phyloP scores from a whole-genome alignment of 2,329 filamentous ascomycete genomes.

The Dichotomopilus funicola region DNA sequence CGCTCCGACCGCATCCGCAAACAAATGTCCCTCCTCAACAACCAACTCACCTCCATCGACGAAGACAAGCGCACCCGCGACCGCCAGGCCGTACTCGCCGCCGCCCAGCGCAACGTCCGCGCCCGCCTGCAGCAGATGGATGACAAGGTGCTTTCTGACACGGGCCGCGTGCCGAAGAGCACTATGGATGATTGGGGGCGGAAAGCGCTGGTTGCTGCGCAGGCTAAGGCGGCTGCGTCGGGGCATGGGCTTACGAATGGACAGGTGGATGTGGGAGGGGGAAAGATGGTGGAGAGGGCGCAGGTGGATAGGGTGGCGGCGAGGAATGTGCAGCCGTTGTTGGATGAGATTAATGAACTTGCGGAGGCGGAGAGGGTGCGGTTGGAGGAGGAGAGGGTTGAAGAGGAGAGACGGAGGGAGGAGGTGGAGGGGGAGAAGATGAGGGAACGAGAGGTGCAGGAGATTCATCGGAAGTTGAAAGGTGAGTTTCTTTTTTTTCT shows the following conservation, averaged over 20 bases:
- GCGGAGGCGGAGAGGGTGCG: slow-evolving; percentile 54
- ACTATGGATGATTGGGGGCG: slow-evolving; percentile 72
- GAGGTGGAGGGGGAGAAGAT: slow-evolving; percentile 39
- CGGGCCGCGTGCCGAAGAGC: slow-evolving; percentile 63
- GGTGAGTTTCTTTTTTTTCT: slow-evolving; percentile 40
- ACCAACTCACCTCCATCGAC: slow-evolving; percentile 61
- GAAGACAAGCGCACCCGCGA: slow-evolving; percentile 68
- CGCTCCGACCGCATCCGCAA: slow-evolving; percentile 66
- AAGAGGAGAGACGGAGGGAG: slow-evolving; percentile 45
- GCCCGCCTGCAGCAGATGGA: slow-evolving; percentile 74
- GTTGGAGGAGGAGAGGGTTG: slow-evolving; percentile 59
- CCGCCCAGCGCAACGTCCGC: slow-evolving; percentile 81
- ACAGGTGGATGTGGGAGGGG: slow-evolving; percentile 67
- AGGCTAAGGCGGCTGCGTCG: slow-evolving; percentile 56
- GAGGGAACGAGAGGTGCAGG: slow-evolving; percentile 47
- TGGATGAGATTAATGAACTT: slow-evolving; percentile 68
- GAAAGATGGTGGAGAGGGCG: slow-evolving; percentile 69
- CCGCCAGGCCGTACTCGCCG: slow-evolving; percentile 66
- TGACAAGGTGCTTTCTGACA: slow-evolving; percentile 68
- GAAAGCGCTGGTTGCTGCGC: slow-evolving; percentile 64
- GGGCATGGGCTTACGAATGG: slow-evolving; percentile 44
- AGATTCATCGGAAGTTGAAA: slow-evolving; percentile 49
- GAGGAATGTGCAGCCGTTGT: slow-evolving; percentile 68
- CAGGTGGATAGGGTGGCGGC: slow-evolving; percentile 76
- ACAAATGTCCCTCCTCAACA: slow-evolving; percentile 74